Base-by-base conservation (phyloP, 1,284 basidiomycete species). In the Pseudozyma sp. region DNA sequence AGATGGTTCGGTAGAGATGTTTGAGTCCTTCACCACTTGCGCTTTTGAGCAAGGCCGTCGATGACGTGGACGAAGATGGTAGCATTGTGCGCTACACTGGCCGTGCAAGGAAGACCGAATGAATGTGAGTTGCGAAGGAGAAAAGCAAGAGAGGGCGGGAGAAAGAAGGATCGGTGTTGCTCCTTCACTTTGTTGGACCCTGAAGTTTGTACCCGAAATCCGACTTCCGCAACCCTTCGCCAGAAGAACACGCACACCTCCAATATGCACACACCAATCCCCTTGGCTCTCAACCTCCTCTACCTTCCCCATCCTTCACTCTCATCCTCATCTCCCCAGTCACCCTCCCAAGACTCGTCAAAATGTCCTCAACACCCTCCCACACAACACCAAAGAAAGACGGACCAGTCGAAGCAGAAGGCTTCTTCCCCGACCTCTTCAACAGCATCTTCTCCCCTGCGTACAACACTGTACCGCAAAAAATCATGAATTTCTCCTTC, bases 401-500 rank as follows among this genome's bases (percentile, higher is more conserved):
- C 25, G 25, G 35, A 25, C 1, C 45, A 14, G 12, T 52, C n/a
- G 35, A 34, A 5, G n/a, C 31, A 12, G 39, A 21, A 10, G 19
- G 16, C 36, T n/a, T 40, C 11, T 36, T 36, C 1, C 53, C 70
- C 36, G 61, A 51, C 35, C 63, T 83, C 25, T 70, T 81, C 52
- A 59, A 78, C 64, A 77, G 74, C 39, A 61, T 83, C 48, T 82
- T 82, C 36, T 70, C 80, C 6, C 82, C 80, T 13, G 83, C 77
- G 34, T 74, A 79, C 52, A 83, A 82, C 68, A 71, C 79, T 1
- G 55, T 79, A 1, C 76, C 78, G 53, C 77, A 80, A 43, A 51
- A 59, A 3, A 59, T 80, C 48, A 86, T 86, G 86, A 82, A 83
- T 61, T 71, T 71, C 40, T 82, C 83, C 36, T 86, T 86, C 78